These are phyloP conservation scores for Maudiozyma bulderi DNA, from an alignment of 805 yeast species.

Conservation along the genomic window DNA sequence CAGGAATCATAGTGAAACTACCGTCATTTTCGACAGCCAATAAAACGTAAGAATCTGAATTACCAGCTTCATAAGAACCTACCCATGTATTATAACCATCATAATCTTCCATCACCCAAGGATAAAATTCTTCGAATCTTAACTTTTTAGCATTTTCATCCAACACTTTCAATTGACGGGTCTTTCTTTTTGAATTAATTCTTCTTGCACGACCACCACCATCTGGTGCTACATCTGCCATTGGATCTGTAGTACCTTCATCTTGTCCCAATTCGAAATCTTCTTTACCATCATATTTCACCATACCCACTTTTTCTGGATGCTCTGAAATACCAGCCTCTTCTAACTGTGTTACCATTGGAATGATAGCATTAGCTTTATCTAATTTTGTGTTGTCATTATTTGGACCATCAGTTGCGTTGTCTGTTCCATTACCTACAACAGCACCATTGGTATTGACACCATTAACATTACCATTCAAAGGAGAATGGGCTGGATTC, in stretches of 20 bases:
- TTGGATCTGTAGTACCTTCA: slow-evolving; percentile 28
- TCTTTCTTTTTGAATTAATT: slow-evolving; percentile 60
- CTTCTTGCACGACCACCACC: slow-evolving; percentile 70
- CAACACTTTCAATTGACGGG: slow-evolving; percentile 71
- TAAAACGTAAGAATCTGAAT: slow-evolving; percentile 74
- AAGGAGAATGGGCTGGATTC: neutral
- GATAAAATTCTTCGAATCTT: slow-evolving; percentile 91
- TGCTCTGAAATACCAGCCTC: slow-evolving; percentile 32
- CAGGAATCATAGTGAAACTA: slow-evolving; percentile 81
- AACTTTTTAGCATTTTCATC: slow-evolving; percentile 76
- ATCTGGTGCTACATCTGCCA: slow-evolving; percentile 80
- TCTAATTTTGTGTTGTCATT: neutral
- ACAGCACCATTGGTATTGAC: neutral
- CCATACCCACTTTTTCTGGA: slow-evolving; percentile 33
- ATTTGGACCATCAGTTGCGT: neutral
- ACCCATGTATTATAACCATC: slow-evolving; percentile 93
- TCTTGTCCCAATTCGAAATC: slow-evolving; percentile 35
- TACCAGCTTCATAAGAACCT: slow-evolving; percentile 87
- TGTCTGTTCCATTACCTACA: neutral
- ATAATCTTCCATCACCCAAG: slow-evolving; percentile 97
- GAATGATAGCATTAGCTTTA: slow-evolving; percentile 2
- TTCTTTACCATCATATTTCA: slow-evolving; percentile 32
- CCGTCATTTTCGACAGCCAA: slow-evolving; percentile 80
- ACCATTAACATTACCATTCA: neutral
- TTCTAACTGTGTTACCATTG: slow-evolving; percentile 26